Conservation (phyloP, 2,329 filamentous ascomycete genomes). For the Xylariaceae sp. region DNA sequence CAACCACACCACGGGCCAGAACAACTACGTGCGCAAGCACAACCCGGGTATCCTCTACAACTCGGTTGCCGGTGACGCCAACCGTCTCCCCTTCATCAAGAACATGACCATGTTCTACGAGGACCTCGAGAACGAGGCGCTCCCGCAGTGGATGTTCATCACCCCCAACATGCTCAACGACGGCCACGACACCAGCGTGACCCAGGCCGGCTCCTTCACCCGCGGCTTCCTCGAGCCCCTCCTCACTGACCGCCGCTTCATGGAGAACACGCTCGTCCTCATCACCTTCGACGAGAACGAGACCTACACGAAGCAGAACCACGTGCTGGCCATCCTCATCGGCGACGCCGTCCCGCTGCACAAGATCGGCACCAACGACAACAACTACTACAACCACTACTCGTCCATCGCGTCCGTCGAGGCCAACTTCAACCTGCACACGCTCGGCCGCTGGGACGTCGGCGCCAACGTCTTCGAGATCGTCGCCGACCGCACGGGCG, state of each 20-base stretch:
- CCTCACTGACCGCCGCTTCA: constrained; percentile 63
- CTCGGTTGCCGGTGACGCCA: constrained; percentile 52
- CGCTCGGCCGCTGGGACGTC: constrained; percentile 66
- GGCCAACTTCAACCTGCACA: constrained; percentile 65
- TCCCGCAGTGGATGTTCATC: constrained; percentile 69
- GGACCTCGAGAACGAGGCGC: constrained; percentile 56
- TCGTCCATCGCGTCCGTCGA: constrained; percentile 60
- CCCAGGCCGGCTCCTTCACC: constrained; percentile 63
- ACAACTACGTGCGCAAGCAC: constrained; percentile 81
- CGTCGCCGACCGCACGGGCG: constrained; percentile 57
- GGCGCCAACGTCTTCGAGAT: constrained; percentile 63
- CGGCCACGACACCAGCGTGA: constrained; percentile 69
- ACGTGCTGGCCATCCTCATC: constrained; percentile 64
- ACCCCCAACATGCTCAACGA: constrained; percentile 72
- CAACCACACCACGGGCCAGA: constrained; percentile 60
- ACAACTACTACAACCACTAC: constrained; percentile 69
- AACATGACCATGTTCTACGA: constrained; percentile 64
- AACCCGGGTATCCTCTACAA: constrained; percentile 64
- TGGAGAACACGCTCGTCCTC: constrained; percentile 68
- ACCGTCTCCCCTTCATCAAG: constrained; percentile 65
- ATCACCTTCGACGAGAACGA: constrained; percentile 78
- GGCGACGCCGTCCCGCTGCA: constrained; percentile 64
- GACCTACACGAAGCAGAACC: constrained; percentile 62
- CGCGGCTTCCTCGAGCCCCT: constrained; percentile 65
- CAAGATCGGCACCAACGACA: constrained; percentile 64